Conservation (phyloP, 192 early-diverging fungal genomes). For the Spinellus fusiger region DNA sequence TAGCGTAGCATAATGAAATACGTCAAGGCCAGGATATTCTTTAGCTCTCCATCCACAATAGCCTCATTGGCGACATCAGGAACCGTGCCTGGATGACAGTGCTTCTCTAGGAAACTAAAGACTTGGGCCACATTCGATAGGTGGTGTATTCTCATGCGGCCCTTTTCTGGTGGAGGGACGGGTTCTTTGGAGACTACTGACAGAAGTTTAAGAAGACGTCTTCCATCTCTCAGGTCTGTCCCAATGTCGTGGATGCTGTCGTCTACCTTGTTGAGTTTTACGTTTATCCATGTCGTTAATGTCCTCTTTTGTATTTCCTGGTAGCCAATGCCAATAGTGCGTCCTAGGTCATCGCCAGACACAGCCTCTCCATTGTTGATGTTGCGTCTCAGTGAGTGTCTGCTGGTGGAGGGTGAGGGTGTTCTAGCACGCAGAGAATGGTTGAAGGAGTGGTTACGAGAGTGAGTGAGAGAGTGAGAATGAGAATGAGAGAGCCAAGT, state of each 20-base stretch:
- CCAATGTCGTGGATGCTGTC: conserved; percentile 45
- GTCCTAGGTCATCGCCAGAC: conserved; percentile 34
- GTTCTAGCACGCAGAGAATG: not conserved
- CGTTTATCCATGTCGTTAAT: conserved; percentile 58
- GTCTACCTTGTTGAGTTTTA: conserved; percentile 37
- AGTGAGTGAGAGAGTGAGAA: not conserved
- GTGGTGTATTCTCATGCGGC: conserved; percentile 72
- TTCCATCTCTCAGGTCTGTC: conserved; percentile 61
- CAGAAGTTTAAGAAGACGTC: conserved; percentile 62
- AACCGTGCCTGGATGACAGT: conserved; percentile 49
- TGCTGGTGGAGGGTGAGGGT: not conserved
- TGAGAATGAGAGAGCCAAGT: not conserved
- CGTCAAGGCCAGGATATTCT: conserved; percentile 50
- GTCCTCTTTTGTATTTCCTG: conserved; percentile 43
- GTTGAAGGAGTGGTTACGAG: not conserved
- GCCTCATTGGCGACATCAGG: conserved; percentile 73
- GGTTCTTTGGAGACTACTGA: conserved; percentile 67
- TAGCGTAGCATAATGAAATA: conserved; percentile 50
- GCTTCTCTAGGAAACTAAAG: conserved; percentile 54
- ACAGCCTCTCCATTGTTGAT: not conserved
- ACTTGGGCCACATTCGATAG: conserved; percentile 73
- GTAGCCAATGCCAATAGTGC: conserved; percentile 39
- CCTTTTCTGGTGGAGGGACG: conserved; percentile 58
- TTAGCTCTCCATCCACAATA: conserved; percentile 72
- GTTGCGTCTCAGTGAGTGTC: not conserved